Conservation (phyloP, 1,284 basidiomycete species). For the Lignosus rhinocerotis region DNA sequence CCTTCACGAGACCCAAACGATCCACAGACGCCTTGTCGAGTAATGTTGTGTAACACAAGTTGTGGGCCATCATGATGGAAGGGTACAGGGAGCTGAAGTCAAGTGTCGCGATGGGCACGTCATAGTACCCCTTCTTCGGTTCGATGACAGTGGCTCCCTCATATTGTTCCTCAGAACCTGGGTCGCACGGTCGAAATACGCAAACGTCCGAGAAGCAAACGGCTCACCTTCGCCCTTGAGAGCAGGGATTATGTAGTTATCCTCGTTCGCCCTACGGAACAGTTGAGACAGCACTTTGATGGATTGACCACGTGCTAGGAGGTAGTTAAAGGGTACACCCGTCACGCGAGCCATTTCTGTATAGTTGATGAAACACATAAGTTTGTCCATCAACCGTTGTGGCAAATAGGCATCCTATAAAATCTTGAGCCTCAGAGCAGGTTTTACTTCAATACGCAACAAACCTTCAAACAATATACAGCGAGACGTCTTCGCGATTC, state of each 20-base stretch:
- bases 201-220: background rate
- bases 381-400: slow-evolving; percentile 89
- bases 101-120: slow-evolving; percentile 91
- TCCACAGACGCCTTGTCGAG: slow-evolving; percentile 80
- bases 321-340: slow-evolving; percentile 95
- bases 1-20: slow-evolving; percentile 74
- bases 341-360: slow-evolving; percentile 96
- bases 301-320: slow-evolving; percentile 89
- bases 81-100: slow-evolving; percentile 98
- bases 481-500: slow-evolving; percentile 89
- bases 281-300: slow-evolving; percentile 96
- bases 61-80: slow-evolving; percentile 99
- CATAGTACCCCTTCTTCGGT: slow-evolving; percentile 91
- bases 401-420: slow-evolving; percentile 94
- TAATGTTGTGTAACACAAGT: slow-evolving; percentile 93
- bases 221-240: slow-evolving; percentile 76
- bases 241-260: slow-evolving; percentile 85
- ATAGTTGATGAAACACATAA: slow-evolving; percentile 98
- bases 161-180: slow-evolving; percentile 90
- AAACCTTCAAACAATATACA: slow-evolving; percentile 93
- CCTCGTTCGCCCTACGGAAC: slow-evolving; percentile 85
- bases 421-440: background rate
- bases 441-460: background rate
- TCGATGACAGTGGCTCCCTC: slow-evolving; percentile 98
- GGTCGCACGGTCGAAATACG: background rate